A percentile compares a stretch with the other conserved stretches of the same genome.
Evolutionary conservation across 768 basidiomycete genomes (phyloP).

Genomic region (Calocybe cyanea): DNA sequence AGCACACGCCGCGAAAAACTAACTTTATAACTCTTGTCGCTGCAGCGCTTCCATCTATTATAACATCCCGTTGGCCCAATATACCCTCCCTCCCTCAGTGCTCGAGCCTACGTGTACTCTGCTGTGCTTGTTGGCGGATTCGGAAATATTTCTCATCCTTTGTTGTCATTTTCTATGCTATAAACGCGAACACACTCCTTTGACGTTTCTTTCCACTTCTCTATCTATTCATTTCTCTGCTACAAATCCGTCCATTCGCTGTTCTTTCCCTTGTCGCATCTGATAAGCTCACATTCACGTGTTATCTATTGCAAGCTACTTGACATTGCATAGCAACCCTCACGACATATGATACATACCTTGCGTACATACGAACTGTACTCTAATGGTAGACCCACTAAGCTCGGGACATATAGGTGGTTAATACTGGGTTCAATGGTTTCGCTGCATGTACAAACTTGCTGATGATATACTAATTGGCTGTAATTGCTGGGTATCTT

Average conservation of each 20-base stretch:
- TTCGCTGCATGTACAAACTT: too few species aligned
- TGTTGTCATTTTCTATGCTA: not conserved
- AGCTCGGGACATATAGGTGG: not conserved
- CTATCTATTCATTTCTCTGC: not conserved
- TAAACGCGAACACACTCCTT: conserved; percentile 1
- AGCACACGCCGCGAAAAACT: too few species aligned
- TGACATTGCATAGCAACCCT: conserved; percentile 6
- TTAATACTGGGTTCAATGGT: too few species aligned
- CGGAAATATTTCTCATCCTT: conserved; percentile 1
- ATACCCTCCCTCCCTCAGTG: conserved; percentile 10
- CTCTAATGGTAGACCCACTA: conserved; percentile 5
- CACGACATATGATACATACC: not conserved
- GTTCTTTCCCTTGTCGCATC: not conserved
- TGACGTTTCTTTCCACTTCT: not conserved
- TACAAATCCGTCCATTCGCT: not conserved
- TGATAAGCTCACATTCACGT: not conserved
- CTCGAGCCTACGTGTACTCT: too few species aligned
- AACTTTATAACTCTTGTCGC: too few species aligned
- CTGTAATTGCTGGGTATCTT: too few species aligned
- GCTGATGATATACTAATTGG: too few species aligned
- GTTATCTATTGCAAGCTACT: conserved; percentile 1
- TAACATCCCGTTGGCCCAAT: too few species aligned
- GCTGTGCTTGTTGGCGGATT: too few species aligned
- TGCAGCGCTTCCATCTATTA: conserved; percentile 2
- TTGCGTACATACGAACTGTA: conserved; percentile 1